A percentile compares a stretch with the other conserved stretches of the same genome.
phyloP scores from a whole-genome alignment of 495 filamentous ascomycete genomes.

The Chaetomium fimeti region DNA sequence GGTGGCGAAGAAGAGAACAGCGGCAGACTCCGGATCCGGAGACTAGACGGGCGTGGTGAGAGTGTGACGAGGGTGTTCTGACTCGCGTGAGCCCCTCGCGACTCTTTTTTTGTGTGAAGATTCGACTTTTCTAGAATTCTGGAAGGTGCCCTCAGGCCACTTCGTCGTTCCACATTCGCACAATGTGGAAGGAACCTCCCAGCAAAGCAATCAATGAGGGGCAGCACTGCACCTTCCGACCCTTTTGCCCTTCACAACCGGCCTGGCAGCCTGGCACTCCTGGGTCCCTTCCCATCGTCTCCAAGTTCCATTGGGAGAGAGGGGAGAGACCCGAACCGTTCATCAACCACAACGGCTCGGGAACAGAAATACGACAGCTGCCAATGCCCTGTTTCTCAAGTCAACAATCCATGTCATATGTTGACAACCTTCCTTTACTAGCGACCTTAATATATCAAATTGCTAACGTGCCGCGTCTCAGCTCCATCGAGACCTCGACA shows the following conservation, averaged over 20 bases:
- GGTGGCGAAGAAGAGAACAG: conserved; percentile 5
- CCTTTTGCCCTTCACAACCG: too few relatives aligned
- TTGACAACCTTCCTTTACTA: not conserved
- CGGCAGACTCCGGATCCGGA: too few relatives aligned
- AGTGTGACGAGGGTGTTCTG: not conserved
- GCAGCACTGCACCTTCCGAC: not conserved
- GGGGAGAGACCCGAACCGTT: not conserved
- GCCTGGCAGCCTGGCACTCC: too few relatives aligned
- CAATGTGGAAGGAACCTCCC: not conserved
- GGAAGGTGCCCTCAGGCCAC: conserved; percentile 4
- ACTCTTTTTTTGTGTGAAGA: not conserved
- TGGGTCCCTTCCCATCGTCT: too few relatives aligned
- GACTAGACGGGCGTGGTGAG: too few relatives aligned
- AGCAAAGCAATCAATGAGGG: not conserved
- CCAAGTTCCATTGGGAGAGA: not conserved
- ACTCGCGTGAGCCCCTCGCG: not conserved
- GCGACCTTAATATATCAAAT: too few relatives aligned
- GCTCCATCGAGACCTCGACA: too few relatives aligned
- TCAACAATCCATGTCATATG: not conserved
- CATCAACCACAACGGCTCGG: conserved; percentile 2
- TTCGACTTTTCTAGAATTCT: not conserved
- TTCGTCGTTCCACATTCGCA: not conserved
- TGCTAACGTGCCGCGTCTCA: too few relatives aligned
- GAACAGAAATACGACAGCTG: not conserved
- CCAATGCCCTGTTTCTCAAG: not conserved